These are phyloP conservation scores for Thuja plicata DNA, from an alignment of 83 land plant genomes.

Conservation along the genomic window DNA sequence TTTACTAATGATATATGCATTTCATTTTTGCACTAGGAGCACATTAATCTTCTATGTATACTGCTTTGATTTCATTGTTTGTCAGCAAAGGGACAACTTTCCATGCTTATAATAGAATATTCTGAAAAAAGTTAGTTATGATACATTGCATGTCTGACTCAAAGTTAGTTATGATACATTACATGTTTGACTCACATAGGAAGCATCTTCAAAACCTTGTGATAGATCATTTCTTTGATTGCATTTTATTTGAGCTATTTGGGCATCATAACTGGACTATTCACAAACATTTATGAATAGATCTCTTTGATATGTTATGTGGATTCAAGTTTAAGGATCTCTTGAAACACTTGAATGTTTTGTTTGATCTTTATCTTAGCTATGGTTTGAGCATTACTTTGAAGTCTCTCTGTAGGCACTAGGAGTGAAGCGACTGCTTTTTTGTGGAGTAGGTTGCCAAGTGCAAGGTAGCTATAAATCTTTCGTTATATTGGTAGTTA, in stretches of 20 bases:
- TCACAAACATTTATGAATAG: not conserved
- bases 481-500: not conserved
- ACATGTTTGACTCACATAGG: not conserved
- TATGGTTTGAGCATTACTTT: slow-evolving; percentile 2
- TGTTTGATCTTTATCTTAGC: not conserved
- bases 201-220: not conserved
- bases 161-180: not conserved
- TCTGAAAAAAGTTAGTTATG: not conserved
- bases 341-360: not conserved
- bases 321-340: not conserved
- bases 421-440: slow-evolving; percentile 94
- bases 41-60: not conserved
- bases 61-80: not conserved
- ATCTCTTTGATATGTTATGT: not conserved
- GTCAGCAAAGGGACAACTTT: not conserved
- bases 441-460: slow-evolving; percentile 99
- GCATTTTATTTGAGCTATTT: not conserved
- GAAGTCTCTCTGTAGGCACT: slow-evolving; percentile 64
- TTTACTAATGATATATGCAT: not conserved
- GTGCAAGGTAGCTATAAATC: slow-evolving; percentile 76
- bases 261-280: not conserved
- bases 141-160: not conserved
- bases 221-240: not conserved
- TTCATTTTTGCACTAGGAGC: not conserved
- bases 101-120: not conserved